Conservation (phyloP, 1,284 basidiomycete species). For the Leccinum griseonigrum region DNA sequence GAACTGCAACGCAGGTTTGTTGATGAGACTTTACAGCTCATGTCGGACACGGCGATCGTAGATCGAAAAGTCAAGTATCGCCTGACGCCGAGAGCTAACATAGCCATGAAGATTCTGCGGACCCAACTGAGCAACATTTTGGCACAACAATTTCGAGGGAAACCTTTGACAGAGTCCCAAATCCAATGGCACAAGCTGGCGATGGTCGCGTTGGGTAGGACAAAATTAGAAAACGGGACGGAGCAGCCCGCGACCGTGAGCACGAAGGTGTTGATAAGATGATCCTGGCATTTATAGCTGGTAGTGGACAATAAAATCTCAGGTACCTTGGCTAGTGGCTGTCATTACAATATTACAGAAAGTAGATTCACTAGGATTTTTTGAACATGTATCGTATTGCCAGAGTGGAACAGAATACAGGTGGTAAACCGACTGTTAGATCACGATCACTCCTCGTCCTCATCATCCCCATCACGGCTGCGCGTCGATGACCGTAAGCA, state of each 20-base stretch:
- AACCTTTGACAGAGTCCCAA: constrained; percentile 58
- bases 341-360: neutral
- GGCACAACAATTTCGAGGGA: constrained; percentile 63
- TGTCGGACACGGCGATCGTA: constrained; percentile 70
- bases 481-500: constrained; percentile 7
- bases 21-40: constrained; percentile 46
- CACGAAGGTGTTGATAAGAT: constrained; percentile 19
- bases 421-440: neutral
- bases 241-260: constrained; percentile 8
- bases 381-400: constrained; percentile 10
- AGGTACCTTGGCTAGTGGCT: neutral
- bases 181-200: constrained; percentile 71
- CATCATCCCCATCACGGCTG: constrained; percentile 47
- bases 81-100: constrained; percentile 65
- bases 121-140: constrained; percentile 64
- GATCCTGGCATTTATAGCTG: constrained; percentile 2
- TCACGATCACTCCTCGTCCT: constrained; percentile 51
- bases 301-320: neutral
- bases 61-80: constrained; percentile 86
- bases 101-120: constrained; percentile 83
- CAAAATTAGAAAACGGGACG: constrained; percentile 32
- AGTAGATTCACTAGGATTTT: neutral
- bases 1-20: neutral
- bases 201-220: constrained; percentile 56
- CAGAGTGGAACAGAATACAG: constrained; percentile 6